Evolutionary conservation across 495 filamentous ascomycete genomes (phyloP), one percentile per base, ranked within the genome.

Genomic region (Penicillium taxi): DNA sequence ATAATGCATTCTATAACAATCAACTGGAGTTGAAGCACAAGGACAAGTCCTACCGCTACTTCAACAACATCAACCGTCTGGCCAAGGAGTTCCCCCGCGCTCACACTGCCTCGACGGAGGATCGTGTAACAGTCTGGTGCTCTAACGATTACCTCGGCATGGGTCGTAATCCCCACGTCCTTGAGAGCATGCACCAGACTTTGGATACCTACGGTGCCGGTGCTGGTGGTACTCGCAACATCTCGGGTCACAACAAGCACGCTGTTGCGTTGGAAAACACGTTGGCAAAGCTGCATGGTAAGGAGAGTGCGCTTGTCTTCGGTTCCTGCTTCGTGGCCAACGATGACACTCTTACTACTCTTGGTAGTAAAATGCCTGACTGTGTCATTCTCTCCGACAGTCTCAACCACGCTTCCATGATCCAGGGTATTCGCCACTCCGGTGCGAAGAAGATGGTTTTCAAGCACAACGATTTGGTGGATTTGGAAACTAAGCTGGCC

Each of bases 51-150:
- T 98, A 98, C 69, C 86, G 91, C 50, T 96, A 98, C 70, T 98
- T 98, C 77, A 98, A 98, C 72, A 98, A 98, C 70, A 98, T 98
- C 79, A 98, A 98, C 57, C 86, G 91, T 15, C 72, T 98, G 40
- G 91, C 93, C 39, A 82, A 93, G 66, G 86, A 96, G 44, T 98
- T 98, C 52, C 91, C 91, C 15, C 84, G 83, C 26, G 91, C 91
- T 12, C 91, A 98, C 59, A 91, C 91, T 66, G 73, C 87, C 9
- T 80, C 69, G 29, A 74, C 74, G 48, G 83, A 94, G 45, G 84
- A 95, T 44, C 75, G 77, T n/a, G 91, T 98, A 35, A 94, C 89
- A 3, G 90, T 96, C 23, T 98, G 93, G 91, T 98, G 91, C 71
- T 94, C 89, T 47, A 98, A 98, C 53, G 91, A 98, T 63, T 98